Conservation (phyloP, 306 rosid species). For the Cicer arietinum region DNA sequence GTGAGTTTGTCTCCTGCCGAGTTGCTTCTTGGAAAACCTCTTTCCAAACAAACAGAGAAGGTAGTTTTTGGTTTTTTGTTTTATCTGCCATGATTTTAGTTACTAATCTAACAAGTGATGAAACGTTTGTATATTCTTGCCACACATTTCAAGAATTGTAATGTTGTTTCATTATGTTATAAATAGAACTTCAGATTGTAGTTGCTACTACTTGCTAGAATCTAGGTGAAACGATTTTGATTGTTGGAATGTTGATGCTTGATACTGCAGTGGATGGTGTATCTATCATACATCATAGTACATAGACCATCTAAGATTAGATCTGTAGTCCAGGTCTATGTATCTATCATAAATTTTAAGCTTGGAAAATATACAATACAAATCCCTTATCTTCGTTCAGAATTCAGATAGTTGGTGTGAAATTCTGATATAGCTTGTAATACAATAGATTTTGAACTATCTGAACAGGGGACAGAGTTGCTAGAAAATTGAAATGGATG, state of each 20-base stretch:
- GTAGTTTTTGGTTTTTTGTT: slow-evolving; percentile 49
- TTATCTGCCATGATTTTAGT: slow-evolving; percentile 7
- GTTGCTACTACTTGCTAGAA: slow-evolving; percentile 6
- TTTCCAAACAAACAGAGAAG: slow-evolving; percentile 87
- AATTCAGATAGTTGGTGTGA: not conserved
- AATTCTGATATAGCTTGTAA: slow-evolving; percentile 5
- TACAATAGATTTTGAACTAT: slow-evolving; percentile 14
- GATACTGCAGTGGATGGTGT: slow-evolving; percentile 10
- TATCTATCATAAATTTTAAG: no score
- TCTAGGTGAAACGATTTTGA: not conserved
- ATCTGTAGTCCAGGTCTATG: not conserved
- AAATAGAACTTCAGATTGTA: slow-evolving; percentile 4
- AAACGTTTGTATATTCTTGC: not conserved
- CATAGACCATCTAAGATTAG: not conserved
- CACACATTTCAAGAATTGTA: slow-evolving; percentile 21
- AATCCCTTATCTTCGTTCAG: slow-evolving; percentile 5
- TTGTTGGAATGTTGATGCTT: slow-evolving; percentile 3
- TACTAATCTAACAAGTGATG: slow-evolving; percentile 14
- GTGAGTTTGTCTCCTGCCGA: slow-evolving; percentile 83
- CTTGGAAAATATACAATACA: slow-evolving; percentile 15
- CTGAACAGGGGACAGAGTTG: slow-evolving; percentile 2
- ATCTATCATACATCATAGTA: not conserved
- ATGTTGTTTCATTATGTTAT: not conserved
- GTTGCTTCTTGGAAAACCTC: slow-evolving; percentile 86
- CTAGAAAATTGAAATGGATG: slow-evolving; percentile 3